Evolutionary conservation across 441 rosid genomes (phyloP).

Genomic region (Mallotus japonicus): DNA sequence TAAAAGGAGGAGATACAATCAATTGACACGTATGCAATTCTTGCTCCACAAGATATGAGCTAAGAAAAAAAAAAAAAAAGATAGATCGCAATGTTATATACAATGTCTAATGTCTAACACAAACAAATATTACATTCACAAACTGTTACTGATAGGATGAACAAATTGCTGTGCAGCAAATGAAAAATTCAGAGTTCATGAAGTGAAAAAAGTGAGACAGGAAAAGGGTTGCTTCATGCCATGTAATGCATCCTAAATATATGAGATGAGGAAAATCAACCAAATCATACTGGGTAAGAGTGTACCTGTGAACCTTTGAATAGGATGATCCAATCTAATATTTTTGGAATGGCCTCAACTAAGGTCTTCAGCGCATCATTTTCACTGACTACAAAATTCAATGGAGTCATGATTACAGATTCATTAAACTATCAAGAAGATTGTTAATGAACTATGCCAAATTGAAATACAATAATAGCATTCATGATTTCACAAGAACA

Average conservation of each 20-base stretch:
- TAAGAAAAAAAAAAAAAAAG: background rate
- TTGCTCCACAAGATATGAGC: background rate
- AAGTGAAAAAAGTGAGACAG: background rate
- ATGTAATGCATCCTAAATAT: background rate
- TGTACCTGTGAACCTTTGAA: constrained; percentile 72
- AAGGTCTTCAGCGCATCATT: constrained; percentile 60
- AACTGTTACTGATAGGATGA: background rate
- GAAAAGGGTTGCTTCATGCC: background rate
- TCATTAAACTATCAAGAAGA: constrained; percentile 1
- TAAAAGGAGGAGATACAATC: constrained; percentile 1
- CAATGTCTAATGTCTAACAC: background rate
- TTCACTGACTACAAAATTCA: constrained; percentile 63
- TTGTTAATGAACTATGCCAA: background rate
- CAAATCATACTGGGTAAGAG: background rate
- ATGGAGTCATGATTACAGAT: constrained; percentile 30
- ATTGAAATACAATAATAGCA: constrained; percentile 7
- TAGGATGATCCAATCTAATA: constrained; percentile 68
- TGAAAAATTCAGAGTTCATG: constrained; percentile 1
- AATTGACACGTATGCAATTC: background rate
- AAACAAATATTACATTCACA: background rate
- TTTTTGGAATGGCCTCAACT: constrained; percentile 70
- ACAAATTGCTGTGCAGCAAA: background rate
- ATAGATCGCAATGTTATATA: background rate
- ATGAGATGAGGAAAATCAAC: constrained; percentile 1
- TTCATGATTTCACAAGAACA: constrained; percentile 20